Evolutionary conservation across 148 eudicot species (phyloP).

Genomic region (Fallopia convolvulus): DNA sequence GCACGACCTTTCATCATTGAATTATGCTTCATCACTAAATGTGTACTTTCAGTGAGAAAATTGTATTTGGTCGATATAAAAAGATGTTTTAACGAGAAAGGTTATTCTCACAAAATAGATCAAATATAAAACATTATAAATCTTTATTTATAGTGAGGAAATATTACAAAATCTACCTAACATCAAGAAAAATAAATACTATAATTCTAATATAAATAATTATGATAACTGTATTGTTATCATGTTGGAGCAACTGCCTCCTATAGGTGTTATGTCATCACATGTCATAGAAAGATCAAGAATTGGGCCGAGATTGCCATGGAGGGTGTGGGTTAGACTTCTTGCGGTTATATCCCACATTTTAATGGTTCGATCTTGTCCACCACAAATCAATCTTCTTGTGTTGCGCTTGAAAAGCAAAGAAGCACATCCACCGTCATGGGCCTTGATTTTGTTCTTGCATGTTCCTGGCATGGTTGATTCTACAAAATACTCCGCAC

Average conservation of each 20-base stretch:
- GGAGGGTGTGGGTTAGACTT: conserved; percentile 38
- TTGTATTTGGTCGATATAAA: no score
- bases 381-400: conserved; percentile 66
- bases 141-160: no score
- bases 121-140: no score
- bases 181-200: no score
- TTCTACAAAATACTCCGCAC: conserved; percentile 72
- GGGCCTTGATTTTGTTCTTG: conserved; percentile 69
- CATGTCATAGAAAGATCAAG: conserved; percentile 75
- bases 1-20: no score
- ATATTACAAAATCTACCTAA: no score
- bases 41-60: no score
- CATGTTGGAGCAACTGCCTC: conserved; percentile 74
- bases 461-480: conserved; percentile 53
- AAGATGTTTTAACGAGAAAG: no score
- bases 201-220: no score
- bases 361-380: conserved; percentile 77
- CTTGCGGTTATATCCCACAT: conserved; percentile 85
- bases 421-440: conserved; percentile 89
- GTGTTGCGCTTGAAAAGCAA: conserved; percentile 69
- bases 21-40: no score
- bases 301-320: conserved; percentile 78
- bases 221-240: no score
- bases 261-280: conserved; percentile 68
- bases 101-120: no score